Percentiles rank a stretch among this genome's conserved stretches.
Evolutionary conservation across 768 basidiomycete species (phyloP).

Genomic region (Lentinula lateritia): DNA sequence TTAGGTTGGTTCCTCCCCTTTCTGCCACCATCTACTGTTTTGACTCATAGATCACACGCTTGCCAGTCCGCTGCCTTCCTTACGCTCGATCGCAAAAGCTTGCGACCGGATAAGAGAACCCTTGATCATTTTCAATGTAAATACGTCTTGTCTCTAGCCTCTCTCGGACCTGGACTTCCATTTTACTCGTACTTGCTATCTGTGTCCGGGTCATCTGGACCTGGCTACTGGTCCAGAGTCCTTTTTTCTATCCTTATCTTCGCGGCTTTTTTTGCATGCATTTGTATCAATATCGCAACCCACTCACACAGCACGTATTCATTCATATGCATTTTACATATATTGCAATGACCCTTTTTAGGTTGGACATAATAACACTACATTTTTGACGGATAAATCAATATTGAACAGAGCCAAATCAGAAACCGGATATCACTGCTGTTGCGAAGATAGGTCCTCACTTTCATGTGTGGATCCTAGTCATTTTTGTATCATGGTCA

Average conservation of each 20-base stretch:
- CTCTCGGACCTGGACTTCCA: neutral
- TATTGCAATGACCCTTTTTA: neutral
- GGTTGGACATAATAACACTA: neutral
- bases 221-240: neutral
- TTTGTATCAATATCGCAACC: constrained; percentile 5
- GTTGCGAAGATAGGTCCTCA: neutral
- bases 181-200: neutral
- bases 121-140: neutral
- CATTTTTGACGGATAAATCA: neutral
- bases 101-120: neutral
- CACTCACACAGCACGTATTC: neutral
- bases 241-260: constrained; percentile 2
- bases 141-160: neutral
- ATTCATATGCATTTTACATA: constrained; percentile 4
- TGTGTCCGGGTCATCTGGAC: neutral
- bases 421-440: neutral
- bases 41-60: neutral
- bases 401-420: neutral
- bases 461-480: neutral
- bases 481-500: neutral
- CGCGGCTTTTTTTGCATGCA: constrained; percentile 5
- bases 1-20: constrained; percentile 2
- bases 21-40: neutral
- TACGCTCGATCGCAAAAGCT: neutral
- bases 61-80: neutral